Conservation (phyloP, 164 flowering plant genomes). For the Kingdonia uniflora region DNA sequence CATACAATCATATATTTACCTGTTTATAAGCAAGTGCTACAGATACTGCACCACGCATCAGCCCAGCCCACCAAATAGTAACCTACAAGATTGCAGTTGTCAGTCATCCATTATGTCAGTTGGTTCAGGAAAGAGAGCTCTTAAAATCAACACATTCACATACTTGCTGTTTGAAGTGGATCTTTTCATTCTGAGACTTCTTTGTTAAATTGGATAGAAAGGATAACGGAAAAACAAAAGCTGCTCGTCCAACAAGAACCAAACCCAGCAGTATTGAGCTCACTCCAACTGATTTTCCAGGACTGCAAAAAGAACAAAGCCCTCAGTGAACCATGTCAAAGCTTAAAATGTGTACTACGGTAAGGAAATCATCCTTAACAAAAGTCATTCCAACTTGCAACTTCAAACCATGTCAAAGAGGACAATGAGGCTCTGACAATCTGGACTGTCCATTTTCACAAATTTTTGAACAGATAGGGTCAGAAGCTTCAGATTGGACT, state of each 20-base stretch:
- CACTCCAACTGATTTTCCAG: constrained; percentile 31
- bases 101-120: not conserved
- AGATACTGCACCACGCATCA: constrained; percentile 53
- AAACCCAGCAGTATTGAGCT: constrained; percentile 32
- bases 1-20: constrained; percentile 16
- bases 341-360: no score
- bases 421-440: no score
- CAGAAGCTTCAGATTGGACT: no score
- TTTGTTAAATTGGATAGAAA: constrained; percentile 28
- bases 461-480: no score
- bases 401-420: no score
- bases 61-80: constrained; percentile 58
- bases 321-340: no score
- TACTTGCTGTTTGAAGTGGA: constrained; percentile 32
- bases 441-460: no score
- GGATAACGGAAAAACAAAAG: constrained; percentile 42
- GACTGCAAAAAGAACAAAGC: constrained; percentile 19
- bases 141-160: not conserved
- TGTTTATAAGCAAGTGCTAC: constrained; percentile 52
- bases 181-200: constrained; percentile 26
- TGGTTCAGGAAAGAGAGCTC: not conserved
- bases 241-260: constrained; percentile 41
- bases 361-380: no score
- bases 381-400: no score
- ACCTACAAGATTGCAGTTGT: constrained; percentile 18